A percentile compares a stretch with the other conserved stretches of the same genome.
phyloP scores from a whole-genome alignment of 768 basidiomycete genomes.

The Tulasnella sp. region DNA sequence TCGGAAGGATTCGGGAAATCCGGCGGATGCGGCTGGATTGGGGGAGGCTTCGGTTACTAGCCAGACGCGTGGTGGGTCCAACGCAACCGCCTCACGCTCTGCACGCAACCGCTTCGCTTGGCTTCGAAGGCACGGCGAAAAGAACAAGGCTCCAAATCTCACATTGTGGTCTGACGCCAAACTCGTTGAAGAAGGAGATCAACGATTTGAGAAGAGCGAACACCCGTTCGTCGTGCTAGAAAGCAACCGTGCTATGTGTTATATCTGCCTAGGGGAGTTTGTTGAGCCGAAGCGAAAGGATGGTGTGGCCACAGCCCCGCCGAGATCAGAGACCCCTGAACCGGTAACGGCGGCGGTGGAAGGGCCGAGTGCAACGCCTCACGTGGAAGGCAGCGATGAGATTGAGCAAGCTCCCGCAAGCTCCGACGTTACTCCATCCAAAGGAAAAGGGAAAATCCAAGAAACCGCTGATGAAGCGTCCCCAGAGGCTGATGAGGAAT shows the following conservation, averaged over 20 bases:
- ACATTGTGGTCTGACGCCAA: neutral
- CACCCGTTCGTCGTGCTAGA: slow-evolving; percentile 81
- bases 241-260: slow-evolving; percentile 77
- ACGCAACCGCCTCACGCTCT: neutral
- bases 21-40: too few relatives aligned
- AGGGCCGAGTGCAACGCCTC: neutral
- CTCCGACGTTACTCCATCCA: slow-evolving; percentile 38
- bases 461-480: slow-evolving; percentile 33
- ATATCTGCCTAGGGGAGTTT: slow-evolving; percentile 82
- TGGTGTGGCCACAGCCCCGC: neutral
- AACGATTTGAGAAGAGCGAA: slow-evolving; percentile 69
- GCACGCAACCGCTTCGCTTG: neutral
- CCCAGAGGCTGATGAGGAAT: slow-evolving; percentile 30
- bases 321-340: neutral
- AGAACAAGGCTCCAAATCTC: neutral
- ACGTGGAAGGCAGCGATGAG: neutral
- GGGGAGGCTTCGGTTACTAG: too few relatives aligned
- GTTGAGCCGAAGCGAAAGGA: slow-evolving; percentile 53
- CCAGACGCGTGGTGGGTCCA: neutral
- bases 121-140: neutral
- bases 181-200: slow-evolving; percentile 57
- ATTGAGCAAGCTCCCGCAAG: slow-evolving; percentile 37
- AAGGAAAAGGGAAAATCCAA: slow-evolving; percentile 31
- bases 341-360: neutral
- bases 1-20: too few relatives aligned